Evolutionary conservation across 495 filamentous ascomycete genomes (phyloP), one percentile per base, ranked within the genome.

Genomic region (Lichenothelia convexa): DNA sequence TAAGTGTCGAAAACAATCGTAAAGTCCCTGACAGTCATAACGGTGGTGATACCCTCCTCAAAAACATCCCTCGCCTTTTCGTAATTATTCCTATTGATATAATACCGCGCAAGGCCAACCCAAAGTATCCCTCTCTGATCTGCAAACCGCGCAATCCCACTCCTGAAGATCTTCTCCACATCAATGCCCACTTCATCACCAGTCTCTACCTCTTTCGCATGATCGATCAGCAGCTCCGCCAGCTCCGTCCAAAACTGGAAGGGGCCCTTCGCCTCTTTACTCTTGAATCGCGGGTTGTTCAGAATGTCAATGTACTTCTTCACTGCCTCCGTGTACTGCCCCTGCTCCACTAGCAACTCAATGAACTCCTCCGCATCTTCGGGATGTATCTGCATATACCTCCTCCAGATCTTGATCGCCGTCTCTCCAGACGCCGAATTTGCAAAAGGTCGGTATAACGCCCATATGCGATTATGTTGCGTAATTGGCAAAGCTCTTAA

Each of bases 11-110:
- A 99, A 17, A 95, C 73, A 30, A 94, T 68, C 0, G 87, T 91
- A 48, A 99, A 99, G 58, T 99, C 91, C 35, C 91, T 73, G n/a
- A 95, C 84, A 3, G 91, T 99, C 87, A 94, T 93, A 39, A 94
- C 91, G 1, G 89, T 95, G 19, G 81, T 93, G 43, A 95, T 82
- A 31, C 85, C 91, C 58, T 95, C 86, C 58, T 99, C 91, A 45
- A 93, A 94, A 16, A 92, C 67, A 57, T 99, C 89, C 44, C 89
- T 63, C 0, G 89, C 85, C 46, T 69, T 71, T 50, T 99, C 91
- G 49, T 93, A 94, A 45, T 80, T 81, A 21, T 84, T 85, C 48
- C 73, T 79, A 12, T 78, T 86, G 51, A 87, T 92, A 84, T 86
- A 95, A 54, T 99, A 99, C 9, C 89, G 91, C 26, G 89, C 91